These are phyloP conservation scores for Leccinum variabile DNA, from an alignment of 1,284 basidiomycete species.

Conservation along the genomic window DNA sequence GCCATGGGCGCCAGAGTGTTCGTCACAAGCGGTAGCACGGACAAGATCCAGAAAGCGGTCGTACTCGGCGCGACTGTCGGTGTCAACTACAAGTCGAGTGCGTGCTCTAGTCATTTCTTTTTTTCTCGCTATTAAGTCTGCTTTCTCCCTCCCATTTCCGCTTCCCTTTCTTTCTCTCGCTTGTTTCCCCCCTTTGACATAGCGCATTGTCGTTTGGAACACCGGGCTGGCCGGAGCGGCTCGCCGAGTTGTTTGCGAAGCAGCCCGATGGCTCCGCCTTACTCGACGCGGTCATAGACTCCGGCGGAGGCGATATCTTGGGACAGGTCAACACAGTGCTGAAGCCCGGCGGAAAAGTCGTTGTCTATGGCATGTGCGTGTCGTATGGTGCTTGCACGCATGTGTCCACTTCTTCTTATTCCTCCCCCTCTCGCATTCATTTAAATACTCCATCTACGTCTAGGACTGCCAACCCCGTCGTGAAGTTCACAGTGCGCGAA, in stretches of 20 bases:
- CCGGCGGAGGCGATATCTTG: slow-evolving; percentile 77
- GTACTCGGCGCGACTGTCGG: slow-evolving; percentile 78
- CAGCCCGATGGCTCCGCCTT: slow-evolving; percentile 26
- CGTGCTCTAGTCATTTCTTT: slow-evolving; percentile 21
- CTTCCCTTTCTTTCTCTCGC: background rate
- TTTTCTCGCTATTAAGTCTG: background rate
- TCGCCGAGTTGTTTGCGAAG: slow-evolving; percentile 51
- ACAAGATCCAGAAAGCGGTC: slow-evolving; percentile 71
- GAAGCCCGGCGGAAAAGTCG: slow-evolving; percentile 71
- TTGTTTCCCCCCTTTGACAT: background rate
- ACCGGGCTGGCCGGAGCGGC: slow-evolving; percentile 67
- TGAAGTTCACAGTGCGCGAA: too few relatives aligned
- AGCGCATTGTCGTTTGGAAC: background rate
- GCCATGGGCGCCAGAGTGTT: slow-evolving; percentile 79
- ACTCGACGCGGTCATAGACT: slow-evolving; percentile 79
- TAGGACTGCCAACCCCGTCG: too few relatives aligned
- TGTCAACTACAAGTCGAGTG: slow-evolving; percentile 70
- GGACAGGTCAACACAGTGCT: slow-evolving; percentile 57
- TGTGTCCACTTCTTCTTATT: slow-evolving; percentile 30
- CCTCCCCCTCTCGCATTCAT: background rate
- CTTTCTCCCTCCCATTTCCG: background rate
- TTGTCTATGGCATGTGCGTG: slow-evolving; percentile 77
- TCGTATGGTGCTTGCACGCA: background rate
- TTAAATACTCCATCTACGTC: too few relatives aligned
- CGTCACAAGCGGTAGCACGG: slow-evolving; percentile 74